Percentiles rank a stretch among this genome's conserved stretches.
phyloP scores from a whole-genome alignment of 1,284 basidiomycete genomes.

The Tilletia indica region DNA sequence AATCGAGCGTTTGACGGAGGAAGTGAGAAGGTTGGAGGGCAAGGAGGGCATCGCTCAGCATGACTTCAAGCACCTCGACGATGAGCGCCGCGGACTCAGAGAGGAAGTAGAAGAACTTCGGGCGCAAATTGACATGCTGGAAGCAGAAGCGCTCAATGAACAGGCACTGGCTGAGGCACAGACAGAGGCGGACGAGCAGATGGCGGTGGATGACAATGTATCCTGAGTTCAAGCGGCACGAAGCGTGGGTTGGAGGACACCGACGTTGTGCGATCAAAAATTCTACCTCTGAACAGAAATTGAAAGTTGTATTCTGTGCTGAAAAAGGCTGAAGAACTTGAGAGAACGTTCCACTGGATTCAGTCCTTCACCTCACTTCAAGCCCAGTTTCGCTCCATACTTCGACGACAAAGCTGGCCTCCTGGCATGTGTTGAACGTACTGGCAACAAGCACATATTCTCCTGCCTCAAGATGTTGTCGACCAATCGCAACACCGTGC shows the following conservation, averaged over 20 bases:
- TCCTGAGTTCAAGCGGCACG: too few relatives aligned
- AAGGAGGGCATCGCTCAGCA: constrained; percentile 41
- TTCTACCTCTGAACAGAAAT: too few relatives aligned
- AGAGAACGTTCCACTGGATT: too few relatives aligned
- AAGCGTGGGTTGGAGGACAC: too few relatives aligned
- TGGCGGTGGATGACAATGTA: too few relatives aligned
- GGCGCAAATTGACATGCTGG: constrained; percentile 52
- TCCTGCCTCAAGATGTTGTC: not conserved
- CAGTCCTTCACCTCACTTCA: not conserved
- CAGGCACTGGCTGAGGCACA: constrained; percentile 20
- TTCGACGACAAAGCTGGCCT: constrained; percentile 10
- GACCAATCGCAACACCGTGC: not conserved
- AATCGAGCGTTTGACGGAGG: constrained; percentile 35
- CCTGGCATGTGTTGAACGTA: not conserved
- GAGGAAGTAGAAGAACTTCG: constrained; percentile 44
- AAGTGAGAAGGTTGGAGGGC: constrained; percentile 40
- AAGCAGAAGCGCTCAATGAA: constrained; percentile 39
- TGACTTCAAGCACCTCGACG: constrained; percentile 37
- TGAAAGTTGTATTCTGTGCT: too few relatives aligned
- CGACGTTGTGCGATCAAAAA: too few relatives aligned
- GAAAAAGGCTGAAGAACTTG: too few relatives aligned
- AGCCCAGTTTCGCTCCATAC: not conserved
- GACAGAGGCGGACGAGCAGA: not conserved
- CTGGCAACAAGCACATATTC: constrained; percentile 10
- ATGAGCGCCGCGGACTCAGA: constrained; percentile 28